Percentiles rank a stretch among this genome's conserved stretches.
Conservation (phyloP, 2,329 filamentous ascomycete species). For the Arthrobotrys musiformis region DNA sequence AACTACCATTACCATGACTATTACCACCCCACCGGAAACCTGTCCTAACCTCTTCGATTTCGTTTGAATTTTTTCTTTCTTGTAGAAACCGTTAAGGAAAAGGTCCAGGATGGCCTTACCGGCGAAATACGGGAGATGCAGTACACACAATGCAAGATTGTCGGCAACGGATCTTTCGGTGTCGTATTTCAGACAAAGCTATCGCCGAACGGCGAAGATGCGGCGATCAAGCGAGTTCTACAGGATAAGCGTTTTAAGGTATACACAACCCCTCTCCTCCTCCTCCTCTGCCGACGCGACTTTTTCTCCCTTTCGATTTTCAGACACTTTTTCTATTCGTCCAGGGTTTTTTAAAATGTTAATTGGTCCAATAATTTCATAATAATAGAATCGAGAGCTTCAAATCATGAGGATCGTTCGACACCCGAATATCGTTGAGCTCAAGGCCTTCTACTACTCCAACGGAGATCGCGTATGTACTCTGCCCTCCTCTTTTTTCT, state of each 20-base stretch:
- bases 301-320: constrained; percentile 3
- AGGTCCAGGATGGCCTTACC: constrained; percentile 97
- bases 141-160: constrained; percentile 99
- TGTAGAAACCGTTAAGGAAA: constrained; percentile 94
- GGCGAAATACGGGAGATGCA: constrained; percentile 96
- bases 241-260: constrained; percentile 99
- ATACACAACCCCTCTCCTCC: constrained; percentile 63
- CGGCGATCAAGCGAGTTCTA: constrained; percentile 97
- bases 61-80: background rate
- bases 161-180: constrained; percentile 97
- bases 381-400: constrained; percentile 87
- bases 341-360: background rate
- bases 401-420: constrained; percentile 99
- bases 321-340: background rate
- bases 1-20: background rate
- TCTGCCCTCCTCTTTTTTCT: background rate
- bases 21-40: background rate
- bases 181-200: constrained; percentile 99
- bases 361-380: constrained; percentile 59
- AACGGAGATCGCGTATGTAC: constrained; percentile 90
- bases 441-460: constrained; percentile 99
- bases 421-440: constrained; percentile 97
- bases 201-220: constrained; percentile 96
- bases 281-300: background rate
- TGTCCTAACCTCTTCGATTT: too few relatives aligned